A percentile compares a stretch with the other conserved stretches of the same genome.
Evolutionary conservation across 164 flowering plant genomes (phyloP).

Genomic region (Kingdonia uniflora): DNA sequence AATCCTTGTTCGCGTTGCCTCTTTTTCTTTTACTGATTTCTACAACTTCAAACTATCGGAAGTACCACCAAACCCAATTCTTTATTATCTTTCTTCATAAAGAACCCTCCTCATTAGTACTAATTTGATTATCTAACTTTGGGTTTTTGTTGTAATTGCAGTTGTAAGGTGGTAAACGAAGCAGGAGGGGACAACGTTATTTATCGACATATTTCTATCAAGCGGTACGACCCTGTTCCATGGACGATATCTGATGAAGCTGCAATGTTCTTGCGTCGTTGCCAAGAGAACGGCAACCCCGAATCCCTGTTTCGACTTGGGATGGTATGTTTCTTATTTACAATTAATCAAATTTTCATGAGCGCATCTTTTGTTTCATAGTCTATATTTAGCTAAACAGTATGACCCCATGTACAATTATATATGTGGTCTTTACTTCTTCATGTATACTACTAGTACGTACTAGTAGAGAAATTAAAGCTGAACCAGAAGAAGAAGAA

Average conservation of each 20-base stretch:
- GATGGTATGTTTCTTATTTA: background rate
- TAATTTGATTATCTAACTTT: too few relatives aligned
- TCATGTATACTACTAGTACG: too few relatives aligned
- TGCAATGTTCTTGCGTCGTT: background rate
- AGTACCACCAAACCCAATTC: too few relatives aligned
- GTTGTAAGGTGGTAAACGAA: background rate
- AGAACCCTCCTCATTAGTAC: too few relatives aligned
- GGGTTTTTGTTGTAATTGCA: too few relatives aligned
- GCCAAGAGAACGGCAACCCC: background rate
- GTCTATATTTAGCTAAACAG: too few relatives aligned
- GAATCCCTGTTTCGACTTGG: background rate
- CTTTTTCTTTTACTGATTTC: background rate
- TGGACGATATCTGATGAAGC: background rate
- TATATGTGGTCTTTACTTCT: too few relatives aligned
- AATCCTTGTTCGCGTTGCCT: constrained; percentile 1
- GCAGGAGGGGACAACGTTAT: background rate
- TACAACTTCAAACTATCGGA: background rate
- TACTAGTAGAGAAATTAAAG: too few relatives aligned
- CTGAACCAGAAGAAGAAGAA: too few relatives aligned
- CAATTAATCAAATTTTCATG: background rate
- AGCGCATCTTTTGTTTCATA: too few relatives aligned
- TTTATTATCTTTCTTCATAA: too few relatives aligned
- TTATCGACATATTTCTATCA: background rate
- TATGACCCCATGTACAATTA: too few relatives aligned
- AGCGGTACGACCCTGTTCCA: background rate